Evolutionary conservation across 1,139 yeast genomes (phyloP).

Genomic region (Scheffersomyces segobiensis): DNA sequence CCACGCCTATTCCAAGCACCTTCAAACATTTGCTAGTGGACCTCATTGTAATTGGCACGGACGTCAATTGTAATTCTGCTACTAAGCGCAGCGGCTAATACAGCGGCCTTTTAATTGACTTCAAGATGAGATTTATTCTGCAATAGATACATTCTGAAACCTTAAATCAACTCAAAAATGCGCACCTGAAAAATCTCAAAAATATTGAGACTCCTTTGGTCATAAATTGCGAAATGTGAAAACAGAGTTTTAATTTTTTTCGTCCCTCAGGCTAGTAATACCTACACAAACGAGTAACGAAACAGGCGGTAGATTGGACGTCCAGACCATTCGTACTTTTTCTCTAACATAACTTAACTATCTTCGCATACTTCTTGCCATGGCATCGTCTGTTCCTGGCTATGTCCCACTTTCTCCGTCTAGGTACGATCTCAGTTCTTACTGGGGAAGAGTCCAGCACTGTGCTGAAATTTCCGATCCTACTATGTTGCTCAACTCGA

Average conservation of each 20-base stretch:
- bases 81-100: neutral
- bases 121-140: neutral
- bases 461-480: slow-evolving; percentile 95
- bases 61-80: neutral
- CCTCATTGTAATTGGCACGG: neutral
- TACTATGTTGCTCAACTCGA: slow-evolving; percentile 75
- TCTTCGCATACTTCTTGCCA: slow-evolving; percentile 18
- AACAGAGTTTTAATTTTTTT: too few relatives aligned
- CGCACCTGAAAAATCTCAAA: neutral
- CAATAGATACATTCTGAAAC: neutral
- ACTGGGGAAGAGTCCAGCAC: slow-evolving; percentile 92
- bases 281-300: neutral
- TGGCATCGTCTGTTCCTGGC: slow-evolving; percentile 91
- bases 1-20: slow-evolving; percentile 59
- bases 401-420: slow-evolving; percentile 77
- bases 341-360: neutral
- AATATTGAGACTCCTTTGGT: neutral
- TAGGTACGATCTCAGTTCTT: slow-evolving; percentile 72
- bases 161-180: neutral
- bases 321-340: neutral
- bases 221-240: neutral
- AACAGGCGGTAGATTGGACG: neutral
- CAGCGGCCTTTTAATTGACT: neutral
- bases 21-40: neutral
- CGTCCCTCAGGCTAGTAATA: neutral